phyloP scores from a whole-genome alignment of 257 asterid genomes.

The Solanum clarkiae region DNA sequence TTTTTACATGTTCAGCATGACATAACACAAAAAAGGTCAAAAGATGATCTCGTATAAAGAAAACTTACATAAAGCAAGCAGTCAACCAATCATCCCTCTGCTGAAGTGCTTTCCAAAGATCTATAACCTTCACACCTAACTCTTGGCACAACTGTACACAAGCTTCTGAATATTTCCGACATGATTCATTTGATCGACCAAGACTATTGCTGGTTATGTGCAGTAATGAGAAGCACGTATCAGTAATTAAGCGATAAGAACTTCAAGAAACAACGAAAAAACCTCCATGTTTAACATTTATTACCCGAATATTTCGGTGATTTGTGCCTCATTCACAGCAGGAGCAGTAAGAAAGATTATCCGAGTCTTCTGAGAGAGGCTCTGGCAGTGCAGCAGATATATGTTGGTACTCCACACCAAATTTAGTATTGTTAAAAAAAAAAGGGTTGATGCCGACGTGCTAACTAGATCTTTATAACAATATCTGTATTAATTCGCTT shows the following conservation, averaged over 20 bases:
- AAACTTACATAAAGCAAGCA: slow-evolving; percentile 50
- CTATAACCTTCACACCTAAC: slow-evolving; percentile 37
- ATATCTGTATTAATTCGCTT: background rate
- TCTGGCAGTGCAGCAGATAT: slow-evolving; percentile 16
- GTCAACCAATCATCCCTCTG: slow-evolving; percentile 57
- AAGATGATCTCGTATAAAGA: background rate
- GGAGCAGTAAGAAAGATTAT: slow-evolving; percentile 69
- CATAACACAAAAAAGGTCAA: background rate
- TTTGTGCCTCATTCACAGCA: slow-evolving; percentile 47
- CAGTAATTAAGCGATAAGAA: background rate
- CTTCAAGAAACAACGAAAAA: background rate
- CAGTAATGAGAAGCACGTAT: background rate
- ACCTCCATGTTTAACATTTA: background rate
- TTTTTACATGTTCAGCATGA: background rate
- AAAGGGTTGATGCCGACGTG: background rate
- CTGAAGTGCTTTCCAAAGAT: slow-evolving; percentile 65
- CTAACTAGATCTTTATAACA: background rate
- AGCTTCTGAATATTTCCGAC: slow-evolving; percentile 57
- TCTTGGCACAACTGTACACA: slow-evolving; percentile 38
- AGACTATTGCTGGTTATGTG: background rate
- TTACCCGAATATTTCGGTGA: slow-evolving; percentile 28
- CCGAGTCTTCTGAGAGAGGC: slow-evolving; percentile 54
- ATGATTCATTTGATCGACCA: slow-evolving; percentile 40
- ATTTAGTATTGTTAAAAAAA: background rate
- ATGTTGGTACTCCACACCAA: background rate